Base-by-base conservation (phyloP, 768 basidiomycete genomes). In the Galerina sulciceps region DNA sequence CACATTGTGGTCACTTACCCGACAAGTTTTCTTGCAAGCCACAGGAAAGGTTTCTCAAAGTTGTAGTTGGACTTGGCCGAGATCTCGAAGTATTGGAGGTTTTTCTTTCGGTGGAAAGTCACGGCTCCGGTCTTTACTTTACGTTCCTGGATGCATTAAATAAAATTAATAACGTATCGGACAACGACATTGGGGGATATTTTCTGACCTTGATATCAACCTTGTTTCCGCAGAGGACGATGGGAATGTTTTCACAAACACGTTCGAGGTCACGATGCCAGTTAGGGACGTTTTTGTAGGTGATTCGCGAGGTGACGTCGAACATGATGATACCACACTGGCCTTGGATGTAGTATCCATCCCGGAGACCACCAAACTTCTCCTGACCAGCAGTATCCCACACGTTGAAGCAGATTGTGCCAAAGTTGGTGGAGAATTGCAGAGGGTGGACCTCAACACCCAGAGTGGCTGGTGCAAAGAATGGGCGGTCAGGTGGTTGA, bases 311-410 rank as follows among this genome's bases (percentile, higher is more conserved):
- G 59, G 97, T 99, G 64, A 99, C 96, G 70, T 94, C 97, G 81
- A 99, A 99, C 97, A 99, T 99, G 87, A 99, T 99, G 83, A 99
- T 99, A 68, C 97, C 97, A 72, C 95, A 99, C 77, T 99, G 97
- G 68, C 95, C 95, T 78, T 96, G 93, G 73, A 94, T 94, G 78
- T 94, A 94, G 77, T 94, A 95, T 45, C 96, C 95, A 77, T 97
- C 95, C 63, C 95, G 92, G 62, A 98, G 91, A 71, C 95, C 96
- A 80, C 96, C 97, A 66, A 99, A 99, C 81, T 99, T 99, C 80
- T 99, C 97, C 82, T 99, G 97, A 43, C 97, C 97, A 54, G 97
- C 97, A 34, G 97, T 99, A 76, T 99, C 97, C 97, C 97, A 99
- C 53, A 98, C 96, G 74, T 99, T 99, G 87, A 99, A 99, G 81